Conservation (phyloP, 1,284 basidiomycete genomes). For the Stygiomarasmius scandens region DNA sequence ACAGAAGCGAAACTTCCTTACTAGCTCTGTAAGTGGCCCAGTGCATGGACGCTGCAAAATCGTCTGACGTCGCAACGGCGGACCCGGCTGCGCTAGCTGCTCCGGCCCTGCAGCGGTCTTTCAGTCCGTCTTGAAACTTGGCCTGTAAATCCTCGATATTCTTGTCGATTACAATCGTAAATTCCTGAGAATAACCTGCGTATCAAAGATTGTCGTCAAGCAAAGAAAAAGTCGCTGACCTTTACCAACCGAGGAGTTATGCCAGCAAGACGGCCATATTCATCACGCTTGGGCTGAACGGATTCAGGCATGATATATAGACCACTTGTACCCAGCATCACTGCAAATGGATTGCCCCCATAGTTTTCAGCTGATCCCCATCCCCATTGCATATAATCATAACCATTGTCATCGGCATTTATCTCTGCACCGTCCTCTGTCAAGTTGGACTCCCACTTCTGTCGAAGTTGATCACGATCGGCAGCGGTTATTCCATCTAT, state of each 20-base stretch:
- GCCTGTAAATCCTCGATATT: conserved; percentile 49
- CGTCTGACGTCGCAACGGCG: conserved; percentile 51
- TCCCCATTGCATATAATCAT: conserved; percentile 25
- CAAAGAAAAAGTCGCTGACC: conserved; percentile 30
- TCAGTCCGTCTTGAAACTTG: conserved; percentile 45
- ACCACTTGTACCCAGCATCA: conserved; percentile 31
- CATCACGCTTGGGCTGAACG: conserved; percentile 42
- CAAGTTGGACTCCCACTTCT: conserved; percentile 51
- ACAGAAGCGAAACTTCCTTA: conserved; percentile 46
- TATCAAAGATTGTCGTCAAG: background rate
- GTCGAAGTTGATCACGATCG: conserved; percentile 52
- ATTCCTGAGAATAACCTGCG: conserved; percentile 44
- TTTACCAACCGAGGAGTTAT: conserved; percentile 47
- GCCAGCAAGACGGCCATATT: conserved; percentile 43
- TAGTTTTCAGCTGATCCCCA: conserved; percentile 15
- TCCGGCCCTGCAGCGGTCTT: conserved; percentile 57
- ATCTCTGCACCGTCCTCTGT: conserved; percentile 18
- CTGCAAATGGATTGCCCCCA: conserved; percentile 33
- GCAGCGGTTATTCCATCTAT: conserved; percentile 51
- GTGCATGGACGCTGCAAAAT: conserved; percentile 57
- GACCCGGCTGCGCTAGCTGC: conserved; percentile 51
- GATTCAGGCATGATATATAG: conserved; percentile 38
- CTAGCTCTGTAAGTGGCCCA: conserved; percentile 42
- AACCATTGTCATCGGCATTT: conserved; percentile 24
- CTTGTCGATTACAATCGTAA: conserved; percentile 43